A percentile compares a stretch with the other conserved stretches of the same genome.
Conservation (phyloP, 805 yeast species). For the Kodamaea kaohsiungensis region DNA sequence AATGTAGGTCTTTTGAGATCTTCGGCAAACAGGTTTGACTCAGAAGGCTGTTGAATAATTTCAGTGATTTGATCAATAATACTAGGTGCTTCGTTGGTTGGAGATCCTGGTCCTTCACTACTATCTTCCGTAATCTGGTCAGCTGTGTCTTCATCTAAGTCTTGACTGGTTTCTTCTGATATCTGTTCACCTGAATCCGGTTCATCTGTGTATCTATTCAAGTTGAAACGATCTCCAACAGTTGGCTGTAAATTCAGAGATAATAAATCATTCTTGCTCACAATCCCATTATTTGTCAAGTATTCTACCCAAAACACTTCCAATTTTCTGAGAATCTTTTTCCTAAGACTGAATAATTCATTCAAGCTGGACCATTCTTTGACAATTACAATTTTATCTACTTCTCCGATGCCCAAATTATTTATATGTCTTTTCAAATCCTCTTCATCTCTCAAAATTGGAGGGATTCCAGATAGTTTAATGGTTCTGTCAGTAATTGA, state of each 20-base stretch:
- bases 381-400: slow-evolving; percentile 74
- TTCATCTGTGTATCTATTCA: slow-evolving; percentile 20
- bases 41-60: slow-evolving; percentile 17
- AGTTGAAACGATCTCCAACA: slow-evolving; percentile 28
- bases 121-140: background rate
- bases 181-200: background rate
- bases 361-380: slow-evolving; percentile 84
- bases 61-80: slow-evolving; percentile 31
- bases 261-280: slow-evolving; percentile 29
- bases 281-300: slow-evolving; percentile 41
- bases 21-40: slow-evolving; percentile 4
- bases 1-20: slow-evolving; percentile 56
- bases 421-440: slow-evolving; percentile 75
- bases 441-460: slow-evolving; percentile 70
- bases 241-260: slow-evolving; percentile 27
- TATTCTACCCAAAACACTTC: slow-evolving; percentile 77
- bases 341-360: slow-evolving; percentile 59
- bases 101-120: background rate
- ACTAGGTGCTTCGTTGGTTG: slow-evolving; percentile 9
- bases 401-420: slow-evolving; percentile 75
- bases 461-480: slow-evolving; percentile 85
- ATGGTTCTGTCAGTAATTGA: slow-evolving; percentile 91
- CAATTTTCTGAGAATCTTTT: slow-evolving; percentile 50
- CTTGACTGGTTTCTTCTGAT: no score
- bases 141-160: no score